Evolutionary conservation across 208 protist species (phyloP).

Genomic region (Giardia muris): DNA sequence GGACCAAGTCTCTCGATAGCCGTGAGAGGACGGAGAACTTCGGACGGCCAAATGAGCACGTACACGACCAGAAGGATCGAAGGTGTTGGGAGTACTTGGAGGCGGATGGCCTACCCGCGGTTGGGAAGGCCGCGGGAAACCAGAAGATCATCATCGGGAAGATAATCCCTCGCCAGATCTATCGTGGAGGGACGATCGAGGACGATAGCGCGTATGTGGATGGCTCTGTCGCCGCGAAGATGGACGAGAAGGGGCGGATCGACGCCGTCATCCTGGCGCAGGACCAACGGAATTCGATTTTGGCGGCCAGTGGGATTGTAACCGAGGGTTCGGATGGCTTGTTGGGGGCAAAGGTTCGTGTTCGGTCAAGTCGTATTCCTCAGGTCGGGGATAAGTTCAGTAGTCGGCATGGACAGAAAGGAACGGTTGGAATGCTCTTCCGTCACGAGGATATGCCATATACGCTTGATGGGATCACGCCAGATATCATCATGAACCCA

Average conservation of each 20-base stretch:
- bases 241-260: conserved; percentile 25
- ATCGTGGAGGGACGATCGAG: background rate
- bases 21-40: background rate
- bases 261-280: background rate
- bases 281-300: background rate
- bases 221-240: background rate
- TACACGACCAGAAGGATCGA: background rate
- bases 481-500: conserved; percentile 93
- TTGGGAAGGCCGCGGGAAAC: background rate
- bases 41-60: background rate
- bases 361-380: conserved; percentile 67
- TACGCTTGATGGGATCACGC: conserved; percentile 70
- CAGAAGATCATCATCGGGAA: conserved; percentile 9
- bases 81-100: background rate
- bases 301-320: background rate
- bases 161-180: background rate
- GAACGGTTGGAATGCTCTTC: conserved; percentile 78
- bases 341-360: conserved; percentile 65
- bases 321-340: conserved; percentile 46
- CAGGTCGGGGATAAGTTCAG: conserved; percentile 93
- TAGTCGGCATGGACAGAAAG: conserved; percentile 86
- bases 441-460: conserved; percentile 87
- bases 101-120: background rate
- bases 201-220: background rate
- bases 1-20: background rate